Base-by-base conservation (phyloP, 805 yeast genomes). In the Torulaspora gathmanii region DNA sequence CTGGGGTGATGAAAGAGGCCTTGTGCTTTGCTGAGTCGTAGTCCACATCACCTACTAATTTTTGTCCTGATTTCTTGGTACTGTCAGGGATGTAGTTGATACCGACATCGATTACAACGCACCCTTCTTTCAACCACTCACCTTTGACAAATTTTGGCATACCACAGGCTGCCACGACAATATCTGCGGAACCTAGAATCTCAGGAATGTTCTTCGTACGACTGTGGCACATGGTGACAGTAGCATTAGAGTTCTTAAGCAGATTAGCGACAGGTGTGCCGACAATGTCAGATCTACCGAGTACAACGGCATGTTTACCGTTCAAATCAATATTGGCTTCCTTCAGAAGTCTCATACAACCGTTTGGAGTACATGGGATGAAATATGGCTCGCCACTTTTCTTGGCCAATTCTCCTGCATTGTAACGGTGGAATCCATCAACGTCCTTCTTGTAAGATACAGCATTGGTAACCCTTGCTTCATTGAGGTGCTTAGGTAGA, bases 11-110 rank as follows among this genome's bases (percentile, higher is more conserved):
- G 56, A 75, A 78, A 6, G 82, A 72, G 4, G 89, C 82, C 52
- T 72, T 76, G 30, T 70, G 66, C 46, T 73, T 67, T 44, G 87
- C 90, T 25, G 80, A 70, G 44, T 72, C 84, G 59, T 74, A 91
- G 58, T 90, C 96, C 35, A 88, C 96, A 65, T 91, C 99, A 52
- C 99, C 99, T n/a, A 87, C 95, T 63, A 91, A 72, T 61, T 82
- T 79, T 59, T 74, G 78, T 17, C 97, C 97, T 19, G 85, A 79
- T 62, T 84, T 83, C 57, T 80, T 83, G 25, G 80, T 63, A 9
- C 78, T 62, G 67, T 91, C 97, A 9, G 83, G 81, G 49, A 86
- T 76, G 65, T 84, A 90, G 70, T 93, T 91, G 60, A 88, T 91
- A 56, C 99, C 99, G 47, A 91, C 99, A 66, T 91, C 99, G 47